These are phyloP conservation scores for Exserohilum turcica DNA, from an alignment of 2,329 filamentous ascomycete species.

Conservation along the genomic window DNA sequence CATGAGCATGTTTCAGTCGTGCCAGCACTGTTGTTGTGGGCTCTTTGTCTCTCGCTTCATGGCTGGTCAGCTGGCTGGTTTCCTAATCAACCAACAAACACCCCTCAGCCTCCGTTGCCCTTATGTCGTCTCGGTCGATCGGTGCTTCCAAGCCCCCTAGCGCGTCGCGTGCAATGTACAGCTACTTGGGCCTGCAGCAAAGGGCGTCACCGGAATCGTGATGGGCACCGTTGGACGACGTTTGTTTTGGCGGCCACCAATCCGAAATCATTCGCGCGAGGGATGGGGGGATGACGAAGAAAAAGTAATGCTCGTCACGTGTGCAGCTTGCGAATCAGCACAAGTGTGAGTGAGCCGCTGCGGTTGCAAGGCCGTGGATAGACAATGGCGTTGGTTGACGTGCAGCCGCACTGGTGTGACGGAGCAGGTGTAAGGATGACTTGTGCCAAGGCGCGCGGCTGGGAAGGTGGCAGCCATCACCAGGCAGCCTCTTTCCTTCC, in stretches of 20 bases:
- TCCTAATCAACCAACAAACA: conserved; percentile 18
- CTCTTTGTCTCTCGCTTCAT: conserved; percentile 14
- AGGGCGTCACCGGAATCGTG: conserved; percentile 30
- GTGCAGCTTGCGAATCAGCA: conserved; percentile 16
- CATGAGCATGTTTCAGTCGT: conserved; percentile 25
- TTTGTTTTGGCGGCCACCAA: conserved; percentile 31
- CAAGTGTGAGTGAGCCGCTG: conserved; percentile 16
- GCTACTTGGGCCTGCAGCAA: conserved; percentile 9
- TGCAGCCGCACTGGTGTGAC: conserved; percentile 9
- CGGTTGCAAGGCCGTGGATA: conserved; percentile 7
- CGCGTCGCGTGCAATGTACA: conserved; percentile 12
- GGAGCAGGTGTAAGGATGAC: conserved; percentile 14
- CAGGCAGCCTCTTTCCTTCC: conserved; percentile 3
- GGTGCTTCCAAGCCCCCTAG: conserved; percentile 10
- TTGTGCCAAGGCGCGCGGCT: conserved; percentile 20
- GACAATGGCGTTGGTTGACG: conserved; percentile 21
- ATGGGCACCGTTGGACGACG: conserved; percentile 22
- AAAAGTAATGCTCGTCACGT: conserved; percentile 19
- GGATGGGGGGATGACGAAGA: conserved; percentile 19
- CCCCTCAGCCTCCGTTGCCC: conserved; percentile 18
- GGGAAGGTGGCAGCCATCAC: conserved; percentile 24
- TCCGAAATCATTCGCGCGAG: conserved; percentile 28
- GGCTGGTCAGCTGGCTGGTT: conserved; percentile 28
- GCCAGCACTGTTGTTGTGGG: conserved; percentile 10
- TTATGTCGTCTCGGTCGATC: conserved; percentile 19